Percentiles rank a stretch among this genome's conserved stretches.
Evolutionary conservation across 2,329 filamentous ascomycete species (phyloP).

Genomic region (Zarea fungicola): DNA sequence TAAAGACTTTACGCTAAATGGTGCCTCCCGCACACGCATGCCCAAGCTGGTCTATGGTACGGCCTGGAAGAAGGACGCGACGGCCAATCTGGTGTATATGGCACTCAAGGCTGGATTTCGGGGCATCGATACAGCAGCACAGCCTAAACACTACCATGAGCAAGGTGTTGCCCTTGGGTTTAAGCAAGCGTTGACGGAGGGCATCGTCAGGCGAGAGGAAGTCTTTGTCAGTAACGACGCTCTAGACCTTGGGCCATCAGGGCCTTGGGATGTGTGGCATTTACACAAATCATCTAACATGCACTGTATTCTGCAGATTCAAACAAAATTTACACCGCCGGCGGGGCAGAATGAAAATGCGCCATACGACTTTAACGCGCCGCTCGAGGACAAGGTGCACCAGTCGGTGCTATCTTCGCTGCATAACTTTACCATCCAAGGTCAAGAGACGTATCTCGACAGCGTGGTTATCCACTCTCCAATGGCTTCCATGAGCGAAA

Average conservation of each 20-base stretch:
- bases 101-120: conserved; percentile 67
- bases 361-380: conserved; percentile 55
- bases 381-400: conserved; percentile 60
- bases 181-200: conserved; percentile 52
- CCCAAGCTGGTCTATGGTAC: conserved; percentile 68
- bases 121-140: conserved; percentile 71
- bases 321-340: conserved; percentile 76
- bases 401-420: conserved; percentile 64
- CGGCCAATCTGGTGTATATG: conserved; percentile 60
- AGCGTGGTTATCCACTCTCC: conserved; percentile 69
- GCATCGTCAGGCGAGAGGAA: conserved; percentile 49
- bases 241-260: background rate
- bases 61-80: conserved; percentile 75
- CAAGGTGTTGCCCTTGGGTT: conserved; percentile 63
- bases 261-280: too few relatives aligned
- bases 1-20: conserved; percentile 28
- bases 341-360: conserved; percentile 55
- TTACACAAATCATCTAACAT: too few relatives aligned
- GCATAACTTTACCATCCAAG: conserved; percentile 48
- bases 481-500: conserved; percentile 37
- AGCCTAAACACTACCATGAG: conserved; percentile 75
- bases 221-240: conserved; percentile 47
- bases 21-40: conserved; percentile 31
- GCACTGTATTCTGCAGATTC: conserved; percentile 46
- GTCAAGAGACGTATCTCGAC: conserved; percentile 52